phyloP scores from a whole-genome alignment of 2,329 filamentous ascomycete species.

The Colletotrichum higginsianum region DNA sequence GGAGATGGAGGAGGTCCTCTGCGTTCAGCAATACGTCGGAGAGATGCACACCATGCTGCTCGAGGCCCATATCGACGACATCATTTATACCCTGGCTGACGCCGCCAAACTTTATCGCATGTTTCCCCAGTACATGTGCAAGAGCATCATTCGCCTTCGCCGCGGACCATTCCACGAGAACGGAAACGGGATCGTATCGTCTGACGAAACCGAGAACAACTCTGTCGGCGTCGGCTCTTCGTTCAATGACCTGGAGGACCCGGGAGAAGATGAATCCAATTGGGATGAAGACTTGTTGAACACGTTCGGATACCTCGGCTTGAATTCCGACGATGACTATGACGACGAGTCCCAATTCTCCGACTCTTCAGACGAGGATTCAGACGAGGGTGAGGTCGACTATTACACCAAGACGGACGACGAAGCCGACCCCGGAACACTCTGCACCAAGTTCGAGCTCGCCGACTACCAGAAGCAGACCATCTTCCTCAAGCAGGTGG shows the following conservation, averaged over 20 bases:
- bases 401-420: neutral
- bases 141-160: neutral
- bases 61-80: neutral
- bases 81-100: neutral
- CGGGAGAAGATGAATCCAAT: no score
- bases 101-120: neutral
- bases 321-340: neutral
- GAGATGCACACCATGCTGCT: neutral
- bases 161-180: neutral
- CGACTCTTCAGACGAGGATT: neutral
- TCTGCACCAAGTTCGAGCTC: neutral
- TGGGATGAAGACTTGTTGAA: no score
- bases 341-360: neutral
- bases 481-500: conserved; percentile 17
- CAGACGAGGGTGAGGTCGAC: neutral
- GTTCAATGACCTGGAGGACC: no score
- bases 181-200: no score
- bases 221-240: neutral
- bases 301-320: neutral
- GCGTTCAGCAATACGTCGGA: conserved; percentile 13
- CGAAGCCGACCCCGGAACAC: neutral
- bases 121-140: no score
- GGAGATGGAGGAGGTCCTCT: conserved; percentile 28
- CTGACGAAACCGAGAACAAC: neutral
- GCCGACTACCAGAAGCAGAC: conserved; percentile 4